Conservation (phyloP, 108 stramenopile species). For the Skeletonema tropicum region DNA sequence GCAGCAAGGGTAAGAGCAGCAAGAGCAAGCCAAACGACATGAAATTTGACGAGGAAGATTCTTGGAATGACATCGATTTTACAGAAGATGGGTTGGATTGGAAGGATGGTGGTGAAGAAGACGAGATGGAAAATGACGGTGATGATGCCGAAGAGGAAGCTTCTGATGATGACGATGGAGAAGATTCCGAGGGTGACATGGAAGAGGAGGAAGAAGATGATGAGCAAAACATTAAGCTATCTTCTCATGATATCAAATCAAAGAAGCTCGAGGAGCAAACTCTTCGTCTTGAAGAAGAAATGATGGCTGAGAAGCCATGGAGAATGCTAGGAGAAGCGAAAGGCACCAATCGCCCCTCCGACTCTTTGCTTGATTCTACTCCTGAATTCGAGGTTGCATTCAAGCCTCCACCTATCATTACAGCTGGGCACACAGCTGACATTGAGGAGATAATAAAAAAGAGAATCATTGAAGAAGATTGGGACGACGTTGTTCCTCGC, state of each 20-base stretch:
- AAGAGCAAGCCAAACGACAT: conserved; percentile 13
- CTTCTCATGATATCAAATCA: conserved; percentile 52
- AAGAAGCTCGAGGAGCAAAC: conserved; percentile 82
- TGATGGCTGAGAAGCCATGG: conserved; percentile 96
- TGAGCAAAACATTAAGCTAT: conserved; percentile 25
- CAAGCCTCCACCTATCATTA: conserved; percentile 88
- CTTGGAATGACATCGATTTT: conserved; percentile 81
- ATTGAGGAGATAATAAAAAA: conserved; percentile 93
- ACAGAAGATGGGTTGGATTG: conserved; percentile 56
- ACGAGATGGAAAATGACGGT: conserved; percentile 22
- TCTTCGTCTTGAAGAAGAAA: conserved; percentile 87
- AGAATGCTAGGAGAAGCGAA: conserved; percentile 92
- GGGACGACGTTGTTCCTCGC: conserved; percentile 95
- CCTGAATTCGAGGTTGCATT: conserved; percentile 95
- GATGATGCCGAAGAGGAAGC: conserved; percentile 58
- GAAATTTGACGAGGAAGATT: conserved; percentile 67
- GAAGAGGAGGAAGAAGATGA: conserved; percentile 24
- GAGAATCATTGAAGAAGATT: conserved; percentile 92
- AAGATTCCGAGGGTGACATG: conserved; percentile 35
- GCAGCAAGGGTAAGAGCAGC: conserved; percentile 1
- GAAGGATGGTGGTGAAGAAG: conserved; percentile 49
- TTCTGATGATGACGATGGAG: conserved; percentile 37
- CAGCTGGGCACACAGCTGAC: conserved; percentile 82
- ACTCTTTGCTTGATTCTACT: conserved; percentile 93
- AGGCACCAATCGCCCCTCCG: conserved; percentile 76